Evolutionary conservation across 2,329 filamentous ascomycete species (phyloP).

Genomic region (Aphanocladium album): DNA sequence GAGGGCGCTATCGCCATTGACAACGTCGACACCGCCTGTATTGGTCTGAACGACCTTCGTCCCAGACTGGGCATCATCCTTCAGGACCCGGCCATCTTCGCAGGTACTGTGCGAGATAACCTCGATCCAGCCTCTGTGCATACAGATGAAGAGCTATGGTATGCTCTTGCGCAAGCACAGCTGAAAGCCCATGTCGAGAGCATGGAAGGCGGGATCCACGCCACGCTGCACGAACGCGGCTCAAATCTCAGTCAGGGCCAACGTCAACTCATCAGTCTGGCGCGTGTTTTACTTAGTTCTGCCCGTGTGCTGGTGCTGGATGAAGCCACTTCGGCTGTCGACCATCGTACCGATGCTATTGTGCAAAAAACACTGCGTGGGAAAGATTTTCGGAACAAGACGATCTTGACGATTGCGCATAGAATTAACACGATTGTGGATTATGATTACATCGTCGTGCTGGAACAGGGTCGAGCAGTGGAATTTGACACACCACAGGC

Average conservation of each 20-base stretch:
- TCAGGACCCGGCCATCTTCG: constrained; percentile 87
- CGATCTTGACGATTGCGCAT: constrained; percentile 94
- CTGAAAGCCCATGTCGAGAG: constrained; percentile 75
- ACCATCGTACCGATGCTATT: constrained; percentile 56
- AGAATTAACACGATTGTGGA: constrained; percentile 87
- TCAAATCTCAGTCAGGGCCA: constrained; percentile 87
- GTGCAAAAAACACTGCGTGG: constrained; percentile 52
- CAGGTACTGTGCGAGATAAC: constrained; percentile 82
- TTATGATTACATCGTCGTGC: constrained; percentile 75
- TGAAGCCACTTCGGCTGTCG: constrained; percentile 72
- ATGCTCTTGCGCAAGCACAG: constrained; percentile 66
- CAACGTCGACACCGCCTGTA: constrained; percentile 22
- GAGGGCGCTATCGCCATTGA: constrained; percentile 78
- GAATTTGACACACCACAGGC: constrained; percentile 80
- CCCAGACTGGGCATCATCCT: constrained; percentile 85
- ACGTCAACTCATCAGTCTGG: constrained; percentile 79
- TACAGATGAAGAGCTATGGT: constrained; percentile 11
- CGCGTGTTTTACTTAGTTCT: constrained; percentile 80
- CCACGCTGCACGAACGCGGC: constrained; percentile 80
- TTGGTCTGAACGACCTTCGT: constrained; percentile 65
- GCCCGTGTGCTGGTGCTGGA: constrained; percentile 90
- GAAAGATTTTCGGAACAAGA: constrained; percentile 68
- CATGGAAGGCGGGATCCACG: constrained; percentile 80
- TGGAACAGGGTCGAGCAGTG: constrained; percentile 76
- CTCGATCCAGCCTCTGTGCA: constrained; percentile 47